Conservation (phyloP, 805 yeast genomes). For the Vanderwaltozyma tropicalis region DNA sequence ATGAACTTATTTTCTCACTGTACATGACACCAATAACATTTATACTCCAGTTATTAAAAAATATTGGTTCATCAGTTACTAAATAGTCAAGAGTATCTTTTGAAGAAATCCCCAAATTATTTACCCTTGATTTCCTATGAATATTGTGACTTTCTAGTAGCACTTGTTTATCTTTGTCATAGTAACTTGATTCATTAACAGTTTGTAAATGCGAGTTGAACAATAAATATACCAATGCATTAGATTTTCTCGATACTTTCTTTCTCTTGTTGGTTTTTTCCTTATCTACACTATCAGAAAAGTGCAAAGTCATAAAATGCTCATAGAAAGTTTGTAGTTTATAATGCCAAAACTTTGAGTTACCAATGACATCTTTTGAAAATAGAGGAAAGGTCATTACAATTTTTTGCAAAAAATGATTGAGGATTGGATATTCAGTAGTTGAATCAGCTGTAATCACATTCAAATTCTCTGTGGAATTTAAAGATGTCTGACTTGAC, state of each 20-base stretch:
- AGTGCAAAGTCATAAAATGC: conserved; percentile 57
- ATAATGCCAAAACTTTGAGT: conserved; percentile 64
- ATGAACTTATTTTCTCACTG: conserved; percentile 2
- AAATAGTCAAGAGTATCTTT: conserved; percentile 29
- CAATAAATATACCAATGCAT: conserved; percentile 50
- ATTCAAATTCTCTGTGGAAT: neutral
- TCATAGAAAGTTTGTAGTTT: conserved; percentile 77
- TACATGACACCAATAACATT: conserved; percentile 56
- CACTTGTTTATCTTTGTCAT: conserved; percentile 24
- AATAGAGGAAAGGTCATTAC: conserved; percentile 70
- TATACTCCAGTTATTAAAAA: conserved; percentile 46
- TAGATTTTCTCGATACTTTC: conserved; percentile 47
- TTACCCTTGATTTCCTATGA: conserved; percentile 22
- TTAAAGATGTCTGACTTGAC: neutral
- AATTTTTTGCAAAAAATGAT: conserved; percentile 53
- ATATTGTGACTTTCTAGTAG: conserved; percentile 18
- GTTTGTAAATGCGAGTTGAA: conserved; percentile 71
- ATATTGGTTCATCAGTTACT: conserved; percentile 25
- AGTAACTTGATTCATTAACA: conserved; percentile 43
- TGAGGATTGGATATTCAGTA: conserved; percentile 51
- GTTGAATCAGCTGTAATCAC: neutral
- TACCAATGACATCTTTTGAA: conserved; percentile 30
- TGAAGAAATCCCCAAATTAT: conserved; percentile 31
- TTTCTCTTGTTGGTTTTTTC: conserved; percentile 63
- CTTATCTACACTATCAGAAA: conserved; percentile 65